Percentiles rank a stretch among this genome's conserved stretches.
These are phyloP conservation scores for Botrytis galanthina DNA, from an alignment of 2,329 filamentous ascomycete species.

Conservation along the genomic window DNA sequence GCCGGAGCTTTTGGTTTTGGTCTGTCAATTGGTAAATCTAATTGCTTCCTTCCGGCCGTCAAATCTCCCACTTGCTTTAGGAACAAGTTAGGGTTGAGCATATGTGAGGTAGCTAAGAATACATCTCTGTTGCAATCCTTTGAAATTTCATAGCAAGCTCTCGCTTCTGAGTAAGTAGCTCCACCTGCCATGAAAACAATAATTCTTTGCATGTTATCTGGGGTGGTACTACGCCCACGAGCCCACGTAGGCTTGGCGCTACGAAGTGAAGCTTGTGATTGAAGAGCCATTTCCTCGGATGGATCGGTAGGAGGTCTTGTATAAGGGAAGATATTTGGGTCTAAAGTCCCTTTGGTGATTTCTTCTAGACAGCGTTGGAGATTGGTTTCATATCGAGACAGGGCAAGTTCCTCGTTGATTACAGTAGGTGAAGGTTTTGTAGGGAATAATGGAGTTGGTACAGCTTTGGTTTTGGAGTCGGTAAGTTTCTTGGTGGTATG, in stretches of 20 bases:
- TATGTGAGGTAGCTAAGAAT: conserved; percentile 87
- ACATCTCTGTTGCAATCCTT: conserved; percentile 72
- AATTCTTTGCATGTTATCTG: conserved; percentile 83
- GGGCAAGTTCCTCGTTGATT: conserved; percentile 70
- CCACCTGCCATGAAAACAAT: conserved; percentile 95
- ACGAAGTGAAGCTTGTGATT: conserved; percentile 71
- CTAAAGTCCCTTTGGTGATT: conserved; percentile 64
- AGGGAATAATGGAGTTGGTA: conserved; percentile 67
- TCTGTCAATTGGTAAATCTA: conserved; percentile 78
- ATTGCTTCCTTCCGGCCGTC: conserved; percentile 67
- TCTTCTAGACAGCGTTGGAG: conserved; percentile 82
- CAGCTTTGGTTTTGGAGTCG: conserved; percentile 61
- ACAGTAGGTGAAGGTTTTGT: conserved; percentile 56
- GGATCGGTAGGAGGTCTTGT: conserved; percentile 66
- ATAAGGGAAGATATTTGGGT: conserved; percentile 67
- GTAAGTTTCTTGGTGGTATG: conserved; percentile 71
- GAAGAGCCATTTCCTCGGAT: conserved; percentile 55
- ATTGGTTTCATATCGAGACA: conserved; percentile 83
- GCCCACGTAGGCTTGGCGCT: conserved; percentile 96
- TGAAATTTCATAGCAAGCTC: conserved; percentile 84
- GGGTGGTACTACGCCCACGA: conserved; percentile 68
- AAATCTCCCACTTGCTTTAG: conserved; percentile 80
- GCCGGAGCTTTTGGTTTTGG: conserved; percentile 79
- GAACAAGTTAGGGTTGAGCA: conserved; percentile 83
- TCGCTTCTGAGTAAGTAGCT: conserved; percentile 87